These are phyloP conservation scores for Rhytidhysteron rufulum DNA, from an alignment of 2,329 filamentous ascomycete species.

Conservation along the genomic window DNA sequence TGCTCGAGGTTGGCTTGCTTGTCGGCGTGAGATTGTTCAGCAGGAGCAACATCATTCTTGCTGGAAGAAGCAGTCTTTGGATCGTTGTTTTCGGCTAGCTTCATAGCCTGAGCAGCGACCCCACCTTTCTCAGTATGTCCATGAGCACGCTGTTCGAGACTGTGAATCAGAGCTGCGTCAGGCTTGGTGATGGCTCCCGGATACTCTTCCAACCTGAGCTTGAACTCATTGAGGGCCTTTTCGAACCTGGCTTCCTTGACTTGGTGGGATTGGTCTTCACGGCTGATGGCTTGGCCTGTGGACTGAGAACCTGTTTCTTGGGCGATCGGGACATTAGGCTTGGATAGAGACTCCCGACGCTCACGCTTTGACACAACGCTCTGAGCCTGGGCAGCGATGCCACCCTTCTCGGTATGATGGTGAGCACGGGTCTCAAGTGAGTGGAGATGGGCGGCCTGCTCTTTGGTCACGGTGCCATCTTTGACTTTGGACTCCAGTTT, in stretches of 20 bases:
- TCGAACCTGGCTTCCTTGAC: slow-evolving; percentile 30
- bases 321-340: too few species aligned
- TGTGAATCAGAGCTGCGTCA: slow-evolving; percentile 26
- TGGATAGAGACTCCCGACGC: not conserved
- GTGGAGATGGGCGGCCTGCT: slow-evolving; percentile 39
- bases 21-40: slow-evolving; percentile 26
- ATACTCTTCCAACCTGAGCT: slow-evolving; percentile 29
- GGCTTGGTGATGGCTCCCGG: slow-evolving; percentile 27
- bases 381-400: slow-evolving; percentile 37
- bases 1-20: slow-evolving; percentile 28
- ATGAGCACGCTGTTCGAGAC: slow-evolving; percentile 28
- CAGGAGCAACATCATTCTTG: slow-evolving; percentile 16
- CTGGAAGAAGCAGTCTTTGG: not conserved
- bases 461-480: slow-evolving; percentile 31
- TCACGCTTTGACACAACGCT: slow-evolving; percentile 29
- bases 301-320: not conserved
- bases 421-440: slow-evolving; percentile 38
- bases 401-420: slow-evolving; percentile 30
- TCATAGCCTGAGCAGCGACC: slow-evolving; percentile 29
- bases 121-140: slow-evolving; percentile 27
- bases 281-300: slow-evolving; percentile 12
- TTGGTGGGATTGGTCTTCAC: slow-evolving; percentile 23
- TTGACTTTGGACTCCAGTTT: slow-evolving; percentile 29
- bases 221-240: slow-evolving; percentile 22
- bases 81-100: slow-evolving; percentile 22